Base-by-base conservation (phyloP, 331 rosid species). In the Quercus phellos region DNA sequence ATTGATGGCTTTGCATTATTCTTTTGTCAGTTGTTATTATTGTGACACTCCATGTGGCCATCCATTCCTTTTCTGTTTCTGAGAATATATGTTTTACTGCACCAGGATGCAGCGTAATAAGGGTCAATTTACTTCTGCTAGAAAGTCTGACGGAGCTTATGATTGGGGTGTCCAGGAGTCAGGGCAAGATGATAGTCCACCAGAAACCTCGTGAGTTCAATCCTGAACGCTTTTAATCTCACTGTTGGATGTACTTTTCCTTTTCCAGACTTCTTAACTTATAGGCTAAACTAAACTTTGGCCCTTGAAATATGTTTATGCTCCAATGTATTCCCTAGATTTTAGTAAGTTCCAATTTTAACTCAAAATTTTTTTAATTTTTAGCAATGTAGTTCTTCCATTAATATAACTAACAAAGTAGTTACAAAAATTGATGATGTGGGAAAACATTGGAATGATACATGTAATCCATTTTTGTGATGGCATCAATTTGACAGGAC, bases 121-220 rank as follows among this genome's bases (percentile, higher is more conserved):
- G 87, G 99, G 99, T 32, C 99, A 94, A 51, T 94, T 94, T 87
- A 88, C 97, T 81, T 94, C 98, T 50, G n/a, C 97, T 24, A 94
- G 90, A 89, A 92, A 84, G 86, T 84, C 91, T 74, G 97, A 94
- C 58, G 97, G 99, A 86, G 76, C 83, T 29, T 87, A 78, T 73
- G 79, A 90, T 79, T 90, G 87, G 87, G 17, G 80, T 70, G 89
- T 86, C 80, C 93, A 82, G 38, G 99, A 94, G 82, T 85, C 88
- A 0, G 92, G 90, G 66, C 99, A 87, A 76, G 97, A 90, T 78
- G 90, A 83, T 58, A 77, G 74, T 80, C 91, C 86, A 68, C 79
- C 78, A 4, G 95, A 94, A 89, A 87, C 90, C 77, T 86, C 21
- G 97, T 94, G 86, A 89, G 99, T 90, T 78, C 82, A 77, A 24